Conservation (phyloP, 805 yeast species). For the Ogataea chonburiensis region DNA sequence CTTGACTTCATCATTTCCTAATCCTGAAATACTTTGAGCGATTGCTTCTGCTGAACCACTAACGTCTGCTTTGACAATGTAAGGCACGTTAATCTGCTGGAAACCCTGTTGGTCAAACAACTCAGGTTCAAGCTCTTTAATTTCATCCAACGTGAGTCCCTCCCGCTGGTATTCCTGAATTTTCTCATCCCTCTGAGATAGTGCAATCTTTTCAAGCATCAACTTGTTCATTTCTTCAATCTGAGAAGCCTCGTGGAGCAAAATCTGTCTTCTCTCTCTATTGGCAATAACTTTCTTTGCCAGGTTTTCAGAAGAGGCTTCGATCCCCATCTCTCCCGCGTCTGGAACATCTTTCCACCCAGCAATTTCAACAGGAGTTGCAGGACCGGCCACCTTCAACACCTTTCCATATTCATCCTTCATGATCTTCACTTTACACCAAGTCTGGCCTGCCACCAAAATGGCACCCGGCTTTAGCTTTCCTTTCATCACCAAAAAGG, state of each 20-base stretch:
- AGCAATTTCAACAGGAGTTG: slow-evolving; percentile 84
- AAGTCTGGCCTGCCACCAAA: slow-evolving; percentile 84
- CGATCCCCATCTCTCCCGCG: slow-evolving; percentile 82
- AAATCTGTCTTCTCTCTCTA: slow-evolving; percentile 53
- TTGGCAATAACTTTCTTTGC: slow-evolving; percentile 76
- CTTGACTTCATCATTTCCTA: slow-evolving; percentile 86
- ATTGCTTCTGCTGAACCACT: slow-evolving; percentile 95
- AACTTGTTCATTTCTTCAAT: slow-evolving; percentile 70
- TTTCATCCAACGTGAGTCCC: slow-evolving; percentile 56
- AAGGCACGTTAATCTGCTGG: slow-evolving; percentile 43
- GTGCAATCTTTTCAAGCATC: slow-evolving; percentile 54
- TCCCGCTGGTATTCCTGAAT: slow-evolving; percentile 56
- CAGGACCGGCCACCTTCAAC: slow-evolving; percentile 71
- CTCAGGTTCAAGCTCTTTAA: slow-evolving; percentile 36
- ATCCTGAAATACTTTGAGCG: slow-evolving; percentile 67
- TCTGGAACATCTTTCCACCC: slow-evolving; percentile 95
- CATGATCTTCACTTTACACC: slow-evolving; percentile 80
- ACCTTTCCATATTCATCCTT: slow-evolving; percentile 68
- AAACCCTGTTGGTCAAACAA: slow-evolving; percentile 33
- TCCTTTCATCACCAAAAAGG: slow-evolving; percentile 81
- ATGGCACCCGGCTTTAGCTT: slow-evolving; percentile 64
- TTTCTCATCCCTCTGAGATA: slow-evolving; percentile 50
- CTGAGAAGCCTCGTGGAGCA: slow-evolving; percentile 57
- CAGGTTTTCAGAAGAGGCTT: slow-evolving; percentile 67
- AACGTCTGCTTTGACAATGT: slow-evolving; percentile 86